Percentiles rank a stretch among this genome's conserved stretches.
These are phyloP conservation scores for Pulveroboletus frians DNA, from an alignment of 768 basidiomycete genomes.

Conservation along the genomic window DNA sequence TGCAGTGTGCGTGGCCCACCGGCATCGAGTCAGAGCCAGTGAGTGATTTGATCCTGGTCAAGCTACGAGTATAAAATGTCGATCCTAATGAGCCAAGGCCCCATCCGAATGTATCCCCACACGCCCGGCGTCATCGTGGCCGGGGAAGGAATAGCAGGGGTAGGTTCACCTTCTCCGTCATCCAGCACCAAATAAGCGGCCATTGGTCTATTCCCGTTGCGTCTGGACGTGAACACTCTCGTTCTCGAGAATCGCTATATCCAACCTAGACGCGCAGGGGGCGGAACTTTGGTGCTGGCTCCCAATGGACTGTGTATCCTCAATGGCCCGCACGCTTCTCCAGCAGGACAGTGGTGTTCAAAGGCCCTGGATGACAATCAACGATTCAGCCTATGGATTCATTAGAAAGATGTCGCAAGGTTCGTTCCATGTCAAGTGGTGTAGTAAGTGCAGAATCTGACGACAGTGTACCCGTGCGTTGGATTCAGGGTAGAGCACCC, in stretches of 20 bases:
- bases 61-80: neutral
- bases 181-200: slow-evolving; percentile 12
- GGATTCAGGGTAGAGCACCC: slow-evolving; percentile 16
- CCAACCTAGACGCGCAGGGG: slow-evolving; percentile 17
- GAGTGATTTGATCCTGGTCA: neutral
- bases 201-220: slow-evolving; percentile 25
- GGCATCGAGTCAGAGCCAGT: too few relatives aligned
- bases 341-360: slow-evolving; percentile 17
- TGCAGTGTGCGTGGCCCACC: too few relatives aligned
- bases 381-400: slow-evolving; percentile 16
- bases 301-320: slow-evolving; percentile 29
- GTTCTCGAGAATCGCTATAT: slow-evolving; percentile 22
- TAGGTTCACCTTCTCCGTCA: slow-evolving; percentile 5
- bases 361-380: slow-evolving; percentile 20
- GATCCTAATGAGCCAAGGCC: too few relatives aligned
- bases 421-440: slow-evolving; percentile 23
- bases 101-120: too few relatives aligned
- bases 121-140: slow-evolving; percentile 18
- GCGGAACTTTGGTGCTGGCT: slow-evolving; percentile 26
- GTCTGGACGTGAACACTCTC: slow-evolving; percentile 10
- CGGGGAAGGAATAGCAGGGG: slow-evolving; percentile 27
- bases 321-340: slow-evolving; percentile 20
- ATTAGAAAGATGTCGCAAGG: slow-evolving; percentile 26
- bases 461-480: slow-evolving; percentile 25
- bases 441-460: slow-evolving; percentile 19